Evolutionary conservation across 257 asterid genomes (phyloP).

Genomic region (Solanum chilense): DNA sequence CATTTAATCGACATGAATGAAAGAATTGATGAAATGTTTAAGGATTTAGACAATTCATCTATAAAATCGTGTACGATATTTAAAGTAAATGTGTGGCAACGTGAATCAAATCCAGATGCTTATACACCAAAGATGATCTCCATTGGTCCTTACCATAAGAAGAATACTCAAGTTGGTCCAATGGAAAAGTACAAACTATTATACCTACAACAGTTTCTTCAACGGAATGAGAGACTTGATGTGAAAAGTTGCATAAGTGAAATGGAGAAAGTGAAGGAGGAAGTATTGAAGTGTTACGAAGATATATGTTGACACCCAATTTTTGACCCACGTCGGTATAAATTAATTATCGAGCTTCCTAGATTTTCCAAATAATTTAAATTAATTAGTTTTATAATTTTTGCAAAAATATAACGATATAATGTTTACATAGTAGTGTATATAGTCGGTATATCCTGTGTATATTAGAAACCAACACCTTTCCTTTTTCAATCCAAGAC

Average conservation of each 20-base stretch:
- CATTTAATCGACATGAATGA: neutral
- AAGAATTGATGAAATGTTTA: neutral
- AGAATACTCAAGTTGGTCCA: neutral
- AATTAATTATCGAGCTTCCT: too few relatives aligned
- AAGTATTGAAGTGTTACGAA: neutral
- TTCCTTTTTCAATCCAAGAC: too few relatives aligned
- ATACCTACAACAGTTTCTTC: neutral
- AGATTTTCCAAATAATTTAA: too few relatives aligned
- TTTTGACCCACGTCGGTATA: too few relatives aligned
- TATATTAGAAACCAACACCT: too few relatives aligned
- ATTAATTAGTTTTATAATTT: too few relatives aligned
- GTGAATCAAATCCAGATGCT: neutral
- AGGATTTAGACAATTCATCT: neutral
- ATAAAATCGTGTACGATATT: neutral
- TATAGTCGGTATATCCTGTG: too few relatives aligned
- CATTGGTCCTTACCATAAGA: conserved; percentile 7
- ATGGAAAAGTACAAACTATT: neutral
- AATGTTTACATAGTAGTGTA: too few relatives aligned
- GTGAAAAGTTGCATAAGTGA: neutral
- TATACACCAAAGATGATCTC: neutral
- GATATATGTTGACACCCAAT: too few relatives aligned
- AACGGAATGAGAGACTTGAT: neutral
- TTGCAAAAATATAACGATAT: too few relatives aligned
- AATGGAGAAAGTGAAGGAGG: neutral
- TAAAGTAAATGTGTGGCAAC: neutral